Evolutionary conservation across 371 early-diverging fungal genomes (phyloP).

Genomic region (Zopfochytrium polystomum): DNA sequence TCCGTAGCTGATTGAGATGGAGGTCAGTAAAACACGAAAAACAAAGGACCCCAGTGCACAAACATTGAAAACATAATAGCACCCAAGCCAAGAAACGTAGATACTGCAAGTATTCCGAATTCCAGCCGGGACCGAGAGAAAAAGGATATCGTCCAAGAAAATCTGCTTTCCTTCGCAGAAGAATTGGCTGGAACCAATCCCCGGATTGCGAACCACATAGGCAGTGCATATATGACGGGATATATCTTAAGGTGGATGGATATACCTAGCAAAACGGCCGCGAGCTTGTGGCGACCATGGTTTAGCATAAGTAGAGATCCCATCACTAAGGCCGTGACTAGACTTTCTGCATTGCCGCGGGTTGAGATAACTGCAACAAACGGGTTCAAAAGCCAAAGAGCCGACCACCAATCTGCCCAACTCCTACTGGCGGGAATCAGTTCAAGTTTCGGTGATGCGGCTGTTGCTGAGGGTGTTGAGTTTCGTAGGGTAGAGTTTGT

Average conservation of each 20-base stretch:
- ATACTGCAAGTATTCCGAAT: constrained; percentile 3
- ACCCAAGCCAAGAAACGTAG: neutral
- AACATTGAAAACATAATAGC: constrained; percentile 32
- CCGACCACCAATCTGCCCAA: constrained; percentile 42
- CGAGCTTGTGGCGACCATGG: constrained; percentile 50
- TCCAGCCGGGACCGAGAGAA: constrained; percentile 7
- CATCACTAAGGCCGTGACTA: constrained; percentile 75
- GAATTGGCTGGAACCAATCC: too few relatives aligned
- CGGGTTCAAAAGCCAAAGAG: constrained; percentile 86
- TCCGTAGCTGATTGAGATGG: constrained; percentile 68
- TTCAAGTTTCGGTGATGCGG: constrained; percentile 13
- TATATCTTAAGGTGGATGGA: constrained; percentile 96
- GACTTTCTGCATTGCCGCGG: constrained; percentile 89
- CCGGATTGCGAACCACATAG: constrained; percentile 50
- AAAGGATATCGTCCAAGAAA: constrained; percentile 12
- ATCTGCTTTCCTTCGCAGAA: too few relatives aligned
- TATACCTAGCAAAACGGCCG: constrained; percentile 80
- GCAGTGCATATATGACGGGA: constrained; percentile 86
- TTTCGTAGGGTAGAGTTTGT: constrained; percentile 8
- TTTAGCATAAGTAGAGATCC: constrained; percentile 69
- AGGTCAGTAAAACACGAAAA: constrained; percentile 59
- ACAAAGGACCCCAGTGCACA: constrained; percentile 69
- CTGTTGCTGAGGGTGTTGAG: too few relatives aligned
- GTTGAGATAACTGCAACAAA: constrained; percentile 94
- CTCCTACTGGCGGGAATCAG: neutral